Percentiles rank a stretch among this genome's conserved stretches.
These are phyloP conservation scores for Lonicera japonica DNA, from an alignment of 129 eudicot species.

Conservation along the genomic window DNA sequence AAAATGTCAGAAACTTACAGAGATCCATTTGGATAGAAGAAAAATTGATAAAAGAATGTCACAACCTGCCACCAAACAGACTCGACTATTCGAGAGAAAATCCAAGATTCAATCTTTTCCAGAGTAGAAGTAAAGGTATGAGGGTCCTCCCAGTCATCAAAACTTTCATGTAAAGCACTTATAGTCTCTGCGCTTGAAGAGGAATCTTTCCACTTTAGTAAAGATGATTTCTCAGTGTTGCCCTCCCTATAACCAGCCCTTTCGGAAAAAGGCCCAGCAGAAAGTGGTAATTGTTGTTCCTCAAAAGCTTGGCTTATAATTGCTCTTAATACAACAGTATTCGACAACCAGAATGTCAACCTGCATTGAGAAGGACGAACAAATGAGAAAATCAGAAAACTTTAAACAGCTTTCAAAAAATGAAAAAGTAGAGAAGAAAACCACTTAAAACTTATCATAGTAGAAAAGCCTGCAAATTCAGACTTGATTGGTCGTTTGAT, in stretches of 20 bases:
- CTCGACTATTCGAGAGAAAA: constrained; percentile 70
- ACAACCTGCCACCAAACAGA: constrained; percentile 97
- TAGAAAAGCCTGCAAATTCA: no score
- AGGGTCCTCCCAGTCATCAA: constrained; percentile 48
- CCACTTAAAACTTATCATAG: no score
- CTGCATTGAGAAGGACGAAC: constrained; percentile 24
- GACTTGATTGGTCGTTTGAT: no score
- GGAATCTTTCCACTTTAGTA: constrained; percentile 44
- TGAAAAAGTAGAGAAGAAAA: no score
- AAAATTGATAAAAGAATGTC: no score
- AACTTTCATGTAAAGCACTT: constrained; percentile 18
- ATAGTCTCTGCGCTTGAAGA: constrained; percentile 19
- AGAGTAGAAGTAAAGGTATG: constrained; percentile 36
- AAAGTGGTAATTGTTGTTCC: constrained; percentile 18
- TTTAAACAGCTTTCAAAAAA: no score
- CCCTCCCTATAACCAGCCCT: constrained; percentile 17
- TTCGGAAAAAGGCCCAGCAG: constrained; percentile 23
- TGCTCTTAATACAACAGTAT: constrained; percentile 65
- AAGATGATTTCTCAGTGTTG: constrained; percentile 25
- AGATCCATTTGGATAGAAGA: not conserved
- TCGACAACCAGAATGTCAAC: constrained; percentile 92
- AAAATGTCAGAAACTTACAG: not conserved
- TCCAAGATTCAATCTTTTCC: constrained; percentile 81
- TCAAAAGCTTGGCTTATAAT: constrained; percentile 39
- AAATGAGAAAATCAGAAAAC: not conserved